Conservation (phyloP, 2,329 filamentous ascomycete genomes). For the Cryphonectria radicalis region DNA sequence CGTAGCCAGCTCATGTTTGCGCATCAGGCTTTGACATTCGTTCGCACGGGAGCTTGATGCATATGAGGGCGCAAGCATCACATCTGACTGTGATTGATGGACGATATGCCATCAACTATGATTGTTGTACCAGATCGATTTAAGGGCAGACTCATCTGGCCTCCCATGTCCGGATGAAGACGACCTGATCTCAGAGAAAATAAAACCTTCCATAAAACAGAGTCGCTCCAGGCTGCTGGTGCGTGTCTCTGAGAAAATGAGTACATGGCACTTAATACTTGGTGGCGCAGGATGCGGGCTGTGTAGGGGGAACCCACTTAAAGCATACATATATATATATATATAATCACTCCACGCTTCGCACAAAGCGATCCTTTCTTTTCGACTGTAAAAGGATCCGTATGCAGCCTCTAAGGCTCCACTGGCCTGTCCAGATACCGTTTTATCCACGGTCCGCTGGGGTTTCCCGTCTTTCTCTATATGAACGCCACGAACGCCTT, state of each 20-base stretch:
- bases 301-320: neutral
- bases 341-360: neutral
- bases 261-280: neutral
- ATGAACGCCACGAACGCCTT: neutral
- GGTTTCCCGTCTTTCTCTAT: neutral
- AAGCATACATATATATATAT: neutral
- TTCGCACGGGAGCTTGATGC: neutral
- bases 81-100: neutral
- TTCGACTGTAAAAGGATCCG: neutral
- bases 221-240: neutral
- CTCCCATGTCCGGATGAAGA: neutral
- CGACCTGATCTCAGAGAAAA: neutral
- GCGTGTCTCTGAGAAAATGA: neutral
- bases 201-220: too few relatives aligned
- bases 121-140: neutral
- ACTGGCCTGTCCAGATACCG: neutral
- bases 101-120: neutral
- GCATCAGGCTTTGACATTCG: neutral
- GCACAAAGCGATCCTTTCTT: neutral
- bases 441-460: neutral
- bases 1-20: neutral
- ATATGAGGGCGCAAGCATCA: neutral
- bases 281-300: neutral
- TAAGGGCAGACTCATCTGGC: neutral
- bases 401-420: neutral